These are phyloP conservation scores for Periconia digitata DNA, from an alignment of 2,329 filamentous ascomycete species.

Conservation along the genomic window DNA sequence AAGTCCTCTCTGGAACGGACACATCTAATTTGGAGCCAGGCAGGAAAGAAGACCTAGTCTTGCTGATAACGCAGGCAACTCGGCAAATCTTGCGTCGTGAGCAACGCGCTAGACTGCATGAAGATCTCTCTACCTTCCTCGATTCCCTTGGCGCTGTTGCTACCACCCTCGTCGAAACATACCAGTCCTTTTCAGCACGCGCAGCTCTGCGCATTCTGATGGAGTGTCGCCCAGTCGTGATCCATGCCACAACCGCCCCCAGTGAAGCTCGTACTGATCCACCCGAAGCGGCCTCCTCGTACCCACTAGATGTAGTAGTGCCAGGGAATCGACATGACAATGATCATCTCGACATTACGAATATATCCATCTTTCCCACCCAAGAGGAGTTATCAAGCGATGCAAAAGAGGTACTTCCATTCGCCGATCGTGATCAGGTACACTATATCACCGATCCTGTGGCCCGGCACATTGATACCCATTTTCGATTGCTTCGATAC, in stretches of 20 bases:
- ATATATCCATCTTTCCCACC: constrained; percentile 37
- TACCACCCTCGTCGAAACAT: constrained; percentile 1
- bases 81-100: constrained; percentile 22
- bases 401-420: constrained; percentile 40
- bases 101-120: constrained; percentile 21
- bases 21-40: neutral
- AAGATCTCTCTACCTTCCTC: constrained; percentile 13
- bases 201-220: constrained; percentile 5
- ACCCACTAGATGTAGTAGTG: constrained; percentile 24
- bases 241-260: constrained; percentile 16
- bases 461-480: constrained; percentile 35
- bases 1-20: constrained; percentile 7
- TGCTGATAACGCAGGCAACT: constrained; percentile 14
- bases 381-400: constrained; percentile 40
- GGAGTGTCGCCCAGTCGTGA: constrained; percentile 15
- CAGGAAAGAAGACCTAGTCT: constrained; percentile 8
- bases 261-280: neutral
- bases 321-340: constrained; percentile 35
- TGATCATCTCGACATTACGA: constrained; percentile 32
- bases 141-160: constrained; percentile 10
- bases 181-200: neutral
- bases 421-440: constrained; percentile 27
- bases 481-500: constrained; percentile 36
- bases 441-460: constrained; percentile 26
- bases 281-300: constrained; percentile 13